phyloP scores from a whole-genome alignment of 1,139 yeast species.

The Kodamaea suecica region DNA sequence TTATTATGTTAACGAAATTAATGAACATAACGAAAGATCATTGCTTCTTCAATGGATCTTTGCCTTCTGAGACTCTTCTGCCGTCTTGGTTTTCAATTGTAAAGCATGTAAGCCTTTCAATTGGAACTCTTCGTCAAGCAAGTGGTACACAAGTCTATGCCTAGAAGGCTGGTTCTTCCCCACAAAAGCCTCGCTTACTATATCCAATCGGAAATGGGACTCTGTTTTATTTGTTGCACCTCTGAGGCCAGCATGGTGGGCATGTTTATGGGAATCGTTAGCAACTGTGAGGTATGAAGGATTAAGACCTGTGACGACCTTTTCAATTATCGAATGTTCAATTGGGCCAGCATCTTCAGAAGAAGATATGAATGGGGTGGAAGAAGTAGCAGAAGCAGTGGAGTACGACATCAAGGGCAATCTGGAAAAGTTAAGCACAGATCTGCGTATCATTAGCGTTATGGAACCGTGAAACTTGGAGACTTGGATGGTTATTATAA shows the following conservation, averaged over 20 bases:
- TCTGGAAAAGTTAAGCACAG: background rate
- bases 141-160: constrained; percentile 70
- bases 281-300: constrained; percentile 55
- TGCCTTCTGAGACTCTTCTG: constrained; percentile 48
- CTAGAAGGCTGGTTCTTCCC: constrained; percentile 72
- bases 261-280: constrained; percentile 87
- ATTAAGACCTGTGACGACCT: constrained; percentile 43
- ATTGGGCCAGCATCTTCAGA: constrained; percentile 45
- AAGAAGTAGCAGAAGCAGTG: constrained; percentile 4
- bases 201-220: constrained; percentile 74
- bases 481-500: too few species aligned
- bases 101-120: constrained; percentile 82
- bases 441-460: background rate
- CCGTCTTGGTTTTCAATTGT: constrained; percentile 81
- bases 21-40: too few species aligned
- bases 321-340: constrained; percentile 46
- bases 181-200: constrained; percentile 67
- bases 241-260: constrained; percentile 82
- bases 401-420: constrained; percentile 7
- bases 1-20: constrained; percentile 3
- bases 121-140: constrained; percentile 70
- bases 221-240: constrained; percentile 74
- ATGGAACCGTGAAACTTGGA: too few species aligned
- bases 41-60: too few species aligned
- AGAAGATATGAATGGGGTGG: constrained; percentile 9